Conservation (phyloP, 306 rosid species). For the Pyrus pyrifolia region DNA sequence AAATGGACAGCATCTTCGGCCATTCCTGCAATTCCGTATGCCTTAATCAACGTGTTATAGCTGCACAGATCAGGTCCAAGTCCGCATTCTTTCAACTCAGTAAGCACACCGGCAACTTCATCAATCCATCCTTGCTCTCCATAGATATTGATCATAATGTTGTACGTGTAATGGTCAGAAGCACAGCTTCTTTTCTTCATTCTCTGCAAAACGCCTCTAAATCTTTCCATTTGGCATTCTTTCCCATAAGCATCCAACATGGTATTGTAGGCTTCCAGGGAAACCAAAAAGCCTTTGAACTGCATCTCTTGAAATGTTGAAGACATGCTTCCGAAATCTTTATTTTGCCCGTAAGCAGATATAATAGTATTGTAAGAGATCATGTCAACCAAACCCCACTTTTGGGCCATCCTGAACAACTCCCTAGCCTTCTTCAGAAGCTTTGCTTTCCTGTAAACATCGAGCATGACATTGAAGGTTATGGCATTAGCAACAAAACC, state of each 20-base stretch:
- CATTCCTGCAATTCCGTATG: constrained; percentile 93
- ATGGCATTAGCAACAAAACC: constrained; percentile 64
- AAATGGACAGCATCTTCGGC: constrained; percentile 73
- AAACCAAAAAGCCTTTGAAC: constrained; percentile 78
- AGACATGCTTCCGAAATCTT: constrained; percentile 65
- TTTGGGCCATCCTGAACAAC: constrained; percentile 70
- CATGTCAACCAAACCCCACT: constrained; percentile 59
- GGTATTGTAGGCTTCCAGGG: constrained; percentile 82
- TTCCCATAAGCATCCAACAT: constrained; percentile 93
- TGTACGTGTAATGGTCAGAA: constrained; percentile 76
- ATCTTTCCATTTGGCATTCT: constrained; percentile 63
- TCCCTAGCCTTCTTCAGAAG: constrained; percentile 62
- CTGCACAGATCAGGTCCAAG: constrained; percentile 73
- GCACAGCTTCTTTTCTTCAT: constrained; percentile 60
- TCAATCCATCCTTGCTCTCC: constrained; percentile 89
- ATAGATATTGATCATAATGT: constrained; percentile 77
- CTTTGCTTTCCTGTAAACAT: constrained; percentile 76
- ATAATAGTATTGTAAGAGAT: constrained; percentile 82
- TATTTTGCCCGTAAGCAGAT: constrained; percentile 68
- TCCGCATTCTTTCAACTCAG: constrained; percentile 63
- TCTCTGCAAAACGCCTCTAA: constrained; percentile 52
- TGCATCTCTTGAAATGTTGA: constrained; percentile 55
- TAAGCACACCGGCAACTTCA: constrained; percentile 59
- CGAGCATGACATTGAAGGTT: constrained; percentile 70
- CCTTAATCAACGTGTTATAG: constrained; percentile 86